phyloP scores from a whole-genome alignment of 2,329 filamentous ascomycete species.

The Talaromyces rugulosus region DNA sequence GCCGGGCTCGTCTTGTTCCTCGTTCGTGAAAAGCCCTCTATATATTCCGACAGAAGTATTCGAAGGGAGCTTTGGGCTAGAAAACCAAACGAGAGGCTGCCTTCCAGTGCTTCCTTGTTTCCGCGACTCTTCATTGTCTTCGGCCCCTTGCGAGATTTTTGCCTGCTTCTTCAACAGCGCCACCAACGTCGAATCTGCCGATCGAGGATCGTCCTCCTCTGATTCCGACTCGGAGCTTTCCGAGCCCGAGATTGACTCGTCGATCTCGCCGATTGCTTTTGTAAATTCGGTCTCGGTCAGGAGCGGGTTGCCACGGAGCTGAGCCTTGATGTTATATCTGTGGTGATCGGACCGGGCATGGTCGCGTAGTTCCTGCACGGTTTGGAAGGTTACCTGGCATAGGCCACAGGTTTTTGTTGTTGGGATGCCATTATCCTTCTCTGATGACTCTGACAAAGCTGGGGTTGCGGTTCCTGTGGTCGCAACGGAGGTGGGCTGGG shows the following conservation, averaged over 20 bases:
- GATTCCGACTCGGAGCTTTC: constrained; percentile 69
- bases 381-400: constrained; percentile 68
- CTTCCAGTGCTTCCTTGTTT: constrained; percentile 59
- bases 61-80: constrained; percentile 66
- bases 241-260: constrained; percentile 83
- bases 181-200: constrained; percentile 55
- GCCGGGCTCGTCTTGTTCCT: constrained; percentile 63
- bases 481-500: constrained; percentile 23
- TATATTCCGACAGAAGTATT: constrained; percentile 85
- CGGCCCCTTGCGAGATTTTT: constrained; percentile 30
- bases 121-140: constrained; percentile 44
- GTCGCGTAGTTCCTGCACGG: constrained; percentile 73
- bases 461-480: constrained; percentile 19
- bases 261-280: constrained; percentile 75
- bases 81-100: constrained; percentile 80
- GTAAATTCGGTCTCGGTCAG: constrained; percentile 83
- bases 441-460: constrained; percentile 27
- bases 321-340: constrained; percentile 91
- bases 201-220: constrained; percentile 51
- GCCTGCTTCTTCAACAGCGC: constrained; percentile 46
- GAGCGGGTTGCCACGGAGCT: constrained; percentile 66
- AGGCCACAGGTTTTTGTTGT: constrained; percentile 73
- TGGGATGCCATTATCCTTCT: constrained; percentile 36
- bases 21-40: constrained; percentile 68
- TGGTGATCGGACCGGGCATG: constrained; percentile 91